Conservation (phyloP, 2,329 filamentous ascomycete species). For the Chaetoscypha palmicola region DNA sequence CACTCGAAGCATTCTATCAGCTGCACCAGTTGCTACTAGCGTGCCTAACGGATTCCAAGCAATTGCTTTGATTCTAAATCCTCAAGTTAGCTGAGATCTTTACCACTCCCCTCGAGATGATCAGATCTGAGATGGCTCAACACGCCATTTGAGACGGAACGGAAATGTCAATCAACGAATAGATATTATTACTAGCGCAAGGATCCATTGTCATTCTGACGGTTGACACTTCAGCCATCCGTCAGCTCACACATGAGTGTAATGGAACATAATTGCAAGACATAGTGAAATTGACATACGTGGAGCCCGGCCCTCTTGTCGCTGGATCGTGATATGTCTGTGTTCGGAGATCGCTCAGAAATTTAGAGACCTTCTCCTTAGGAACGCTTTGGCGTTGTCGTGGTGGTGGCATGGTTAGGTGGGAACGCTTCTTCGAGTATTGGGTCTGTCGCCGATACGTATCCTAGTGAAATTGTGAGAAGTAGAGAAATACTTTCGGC, state of each 20-base stretch:
- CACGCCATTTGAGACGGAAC: too few relatives aligned
- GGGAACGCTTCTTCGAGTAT: too few relatives aligned
- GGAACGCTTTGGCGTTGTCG: slow-evolving; percentile 49
- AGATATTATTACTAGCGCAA: too few relatives aligned
- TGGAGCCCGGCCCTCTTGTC: slow-evolving; percentile 45
- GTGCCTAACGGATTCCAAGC: slow-evolving; percentile 85
- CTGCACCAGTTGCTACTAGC: slow-evolving; percentile 73
- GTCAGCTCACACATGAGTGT: too few relatives aligned
- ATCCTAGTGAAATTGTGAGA: background rate
- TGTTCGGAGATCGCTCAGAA: slow-evolving; percentile 63
- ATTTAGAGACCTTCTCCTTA: slow-evolving; percentile 61
- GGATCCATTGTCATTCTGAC: too few relatives aligned
- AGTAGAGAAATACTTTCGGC: background rate
- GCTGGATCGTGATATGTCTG: slow-evolving; percentile 61
- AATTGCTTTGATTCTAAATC: slow-evolving; percentile 62
- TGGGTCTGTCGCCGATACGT: background rate
- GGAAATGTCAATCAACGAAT: too few relatives aligned
- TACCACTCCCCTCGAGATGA: too few relatives aligned
- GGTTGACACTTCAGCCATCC: too few relatives aligned
- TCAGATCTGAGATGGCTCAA: too few relatives aligned
- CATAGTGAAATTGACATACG: too few relatives aligned
- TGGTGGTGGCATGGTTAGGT: slow-evolving; percentile 23
- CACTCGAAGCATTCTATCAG: slow-evolving; percentile 63
- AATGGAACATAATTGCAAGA: too few relatives aligned
- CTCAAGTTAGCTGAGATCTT: slow-evolving; percentile 1